Percentiles rank a stretch among this genome's conserved stretches.
Conservation (phyloP, 805 yeast genomes). For the Candida manassasensis region DNA sequence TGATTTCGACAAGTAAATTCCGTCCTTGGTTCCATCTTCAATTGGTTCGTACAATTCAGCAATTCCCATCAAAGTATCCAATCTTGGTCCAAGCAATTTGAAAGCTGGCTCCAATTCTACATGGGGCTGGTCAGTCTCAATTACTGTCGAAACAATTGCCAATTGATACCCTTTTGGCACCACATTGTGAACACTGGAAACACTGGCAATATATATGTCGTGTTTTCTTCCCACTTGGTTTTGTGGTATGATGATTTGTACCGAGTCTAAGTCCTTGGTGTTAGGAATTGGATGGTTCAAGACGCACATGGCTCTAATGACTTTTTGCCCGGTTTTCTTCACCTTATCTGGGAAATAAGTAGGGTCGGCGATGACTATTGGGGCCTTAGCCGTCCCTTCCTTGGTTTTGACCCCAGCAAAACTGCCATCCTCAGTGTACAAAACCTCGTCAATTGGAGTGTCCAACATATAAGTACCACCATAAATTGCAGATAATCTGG, state of each 20-base stretch:
- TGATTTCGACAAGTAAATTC: slow-evolving; percentile 78
- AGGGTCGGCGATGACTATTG: slow-evolving; percentile 94
- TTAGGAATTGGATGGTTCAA: slow-evolving; percentile 84
- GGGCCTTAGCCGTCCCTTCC: slow-evolving; percentile 88
- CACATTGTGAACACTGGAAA: slow-evolving; percentile 86
- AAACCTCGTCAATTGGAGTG: slow-evolving; percentile 87
- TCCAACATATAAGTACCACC: slow-evolving; percentile 99
- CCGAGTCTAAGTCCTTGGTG: slow-evolving; percentile 78
- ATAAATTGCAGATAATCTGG: slow-evolving; percentile 91
- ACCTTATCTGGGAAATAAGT: slow-evolving; percentile 91
- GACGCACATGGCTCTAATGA: slow-evolving; percentile 82
- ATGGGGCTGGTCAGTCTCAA: slow-evolving; percentile 91
- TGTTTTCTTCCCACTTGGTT: slow-evolving; percentile 89
- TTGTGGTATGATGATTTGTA: slow-evolving; percentile 94
- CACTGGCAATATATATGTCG: slow-evolving; percentile 89
- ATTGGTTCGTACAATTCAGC: slow-evolving; percentile 86
- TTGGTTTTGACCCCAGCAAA: slow-evolving; percentile 86
- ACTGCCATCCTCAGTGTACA: slow-evolving; percentile 58
- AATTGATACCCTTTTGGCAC: slow-evolving; percentile 83
- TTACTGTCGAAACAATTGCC: slow-evolving; percentile 90
- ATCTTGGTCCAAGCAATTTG: slow-evolving; percentile 73
- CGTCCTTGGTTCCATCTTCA: slow-evolving; percentile 75
- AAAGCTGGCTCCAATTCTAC: slow-evolving; percentile 91
- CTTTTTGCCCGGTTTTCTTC: slow-evolving; percentile 64
- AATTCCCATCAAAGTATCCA: slow-evolving; percentile 90